Percentiles rank a stretch among this genome's conserved stretches.
Conservation (phyloP, 805 yeast species). For the Isabelozyma gotoi region DNA sequence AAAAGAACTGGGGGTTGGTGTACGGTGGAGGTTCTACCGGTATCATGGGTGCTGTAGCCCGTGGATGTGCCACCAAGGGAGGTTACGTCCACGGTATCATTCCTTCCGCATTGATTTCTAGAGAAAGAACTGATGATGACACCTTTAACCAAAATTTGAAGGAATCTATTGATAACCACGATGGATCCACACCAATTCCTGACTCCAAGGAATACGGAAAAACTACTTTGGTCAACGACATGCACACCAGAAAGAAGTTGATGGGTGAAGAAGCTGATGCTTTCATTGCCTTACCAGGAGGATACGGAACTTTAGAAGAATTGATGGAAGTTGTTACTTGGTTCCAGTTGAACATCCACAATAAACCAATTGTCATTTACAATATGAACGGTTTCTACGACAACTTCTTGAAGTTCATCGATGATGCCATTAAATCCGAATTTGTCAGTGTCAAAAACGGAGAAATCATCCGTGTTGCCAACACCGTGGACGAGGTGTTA, state of each 20-base stretch:
- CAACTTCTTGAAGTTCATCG: constrained; percentile 60
- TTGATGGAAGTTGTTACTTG: constrained; percentile 88
- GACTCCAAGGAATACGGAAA: constrained; percentile 63
- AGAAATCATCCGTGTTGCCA: constrained; percentile 66
- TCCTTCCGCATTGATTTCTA: constrained; percentile 76
- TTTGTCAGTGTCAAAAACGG: constrained; percentile 70
- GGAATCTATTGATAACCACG: constrained; percentile 58
- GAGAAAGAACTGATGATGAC: constrained; percentile 56
- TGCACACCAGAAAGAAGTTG: constrained; percentile 85
- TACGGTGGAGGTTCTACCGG: constrained; percentile 93
- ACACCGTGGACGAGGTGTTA: constrained; percentile 67
- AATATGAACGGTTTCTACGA: constrained; percentile 83
- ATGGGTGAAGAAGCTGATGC: constrained; percentile 89
- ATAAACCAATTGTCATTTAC: constrained; percentile 74
- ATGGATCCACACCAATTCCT: constrained; percentile 65
- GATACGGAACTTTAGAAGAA: constrained; percentile 88
- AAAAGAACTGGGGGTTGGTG: constrained; percentile 67
- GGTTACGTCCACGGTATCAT: constrained; percentile 84
- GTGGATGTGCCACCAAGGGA: constrained; percentile 53
- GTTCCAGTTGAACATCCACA: constrained; percentile 86
- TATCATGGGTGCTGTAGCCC: constrained; percentile 75
- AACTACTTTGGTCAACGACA: constrained; percentile 78
- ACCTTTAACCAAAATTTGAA: constrained; percentile 49
- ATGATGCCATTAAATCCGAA: constrained; percentile 58
- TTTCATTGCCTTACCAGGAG: constrained; percentile 89